Conservation (phyloP, 495 filamentous ascomycete genomes). For the Penicillium herquei region DNA sequence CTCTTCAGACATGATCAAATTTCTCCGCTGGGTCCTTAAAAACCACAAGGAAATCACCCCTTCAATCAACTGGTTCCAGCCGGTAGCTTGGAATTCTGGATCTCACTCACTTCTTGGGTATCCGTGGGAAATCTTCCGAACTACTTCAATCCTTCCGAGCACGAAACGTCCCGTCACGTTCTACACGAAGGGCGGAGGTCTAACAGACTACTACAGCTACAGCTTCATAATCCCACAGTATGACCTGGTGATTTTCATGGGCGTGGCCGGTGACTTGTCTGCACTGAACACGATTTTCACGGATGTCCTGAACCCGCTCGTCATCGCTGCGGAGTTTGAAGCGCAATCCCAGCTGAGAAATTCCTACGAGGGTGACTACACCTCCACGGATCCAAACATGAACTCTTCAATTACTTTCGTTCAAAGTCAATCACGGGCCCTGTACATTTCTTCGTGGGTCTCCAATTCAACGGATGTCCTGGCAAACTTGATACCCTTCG, state of each 20-base stretch:
- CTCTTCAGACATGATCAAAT: slow-evolving; percentile 14
- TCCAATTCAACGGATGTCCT: slow-evolving; percentile 8
- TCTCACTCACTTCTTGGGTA: slow-evolving; percentile 4
- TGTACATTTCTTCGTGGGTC: slow-evolving; percentile 6
- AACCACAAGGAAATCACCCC: slow-evolving; percentile 5
- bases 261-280: slow-evolving; percentile 3
- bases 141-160: slow-evolving; percentile 4
- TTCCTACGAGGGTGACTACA: slow-evolving; percentile 2
- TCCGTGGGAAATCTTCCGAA: slow-evolving; percentile 9
- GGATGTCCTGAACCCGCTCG: slow-evolving; percentile 2
- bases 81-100: slow-evolving; percentile 8
- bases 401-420: slow-evolving; percentile 8
- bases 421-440: not conserved
- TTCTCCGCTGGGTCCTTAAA: slow-evolving; percentile 9
- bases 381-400: not conserved
- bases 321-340: slow-evolving; percentile 1
- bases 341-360: slow-evolving; percentile 1
- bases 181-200: slow-evolving; percentile 9
- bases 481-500: not conserved
- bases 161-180: slow-evolving; percentile 7
- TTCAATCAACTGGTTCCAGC: slow-evolving; percentile 8
- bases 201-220: slow-evolving; percentile 7
- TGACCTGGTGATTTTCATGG: slow-evolving; percentile 4
- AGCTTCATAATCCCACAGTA: slow-evolving; percentile 13
- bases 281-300: slow-evolving; percentile 1